Conservation (phyloP, 371 early-diverging fungal genomes). For the Chytridium lagenaria region DNA sequence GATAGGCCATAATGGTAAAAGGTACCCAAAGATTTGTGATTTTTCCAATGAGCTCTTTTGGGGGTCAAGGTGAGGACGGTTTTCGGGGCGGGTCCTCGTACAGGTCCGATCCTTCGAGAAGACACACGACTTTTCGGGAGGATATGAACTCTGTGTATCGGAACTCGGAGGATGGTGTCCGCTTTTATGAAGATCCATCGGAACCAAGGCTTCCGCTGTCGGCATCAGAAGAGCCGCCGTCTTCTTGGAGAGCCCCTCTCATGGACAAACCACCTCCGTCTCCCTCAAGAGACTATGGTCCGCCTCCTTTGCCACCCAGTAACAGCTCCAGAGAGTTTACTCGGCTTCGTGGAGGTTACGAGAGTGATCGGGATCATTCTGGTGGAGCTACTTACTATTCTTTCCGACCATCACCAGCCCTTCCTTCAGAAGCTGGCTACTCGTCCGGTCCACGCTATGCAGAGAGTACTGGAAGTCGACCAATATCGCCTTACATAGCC, state of each 20-base stretch:
- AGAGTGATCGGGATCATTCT: conserved; percentile 1
- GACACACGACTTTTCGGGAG: neutral
- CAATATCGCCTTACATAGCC: conserved; percentile 2
- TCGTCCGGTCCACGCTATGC: neutral
- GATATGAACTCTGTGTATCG: neutral
- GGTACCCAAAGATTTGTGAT: no score
- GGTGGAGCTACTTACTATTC: neutral
- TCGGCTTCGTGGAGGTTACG: conserved; percentile 3
- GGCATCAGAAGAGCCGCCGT: neutral
- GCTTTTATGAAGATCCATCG: neutral
- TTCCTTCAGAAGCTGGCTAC: neutral
- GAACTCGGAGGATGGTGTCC: neutral
- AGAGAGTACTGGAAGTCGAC: neutral
- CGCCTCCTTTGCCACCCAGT: neutral
- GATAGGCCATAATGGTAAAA: no score
- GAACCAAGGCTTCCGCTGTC: neutral
- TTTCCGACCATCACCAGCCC: neutral
- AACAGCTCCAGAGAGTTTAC: conserved; percentile 11
- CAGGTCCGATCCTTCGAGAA: neutral
- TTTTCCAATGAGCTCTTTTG: neutral
- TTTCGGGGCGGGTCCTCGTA: neutral
- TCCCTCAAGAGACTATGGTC: no score
- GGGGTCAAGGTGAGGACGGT: neutral
- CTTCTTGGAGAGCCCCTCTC: neutral
- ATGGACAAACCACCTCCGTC: neutral